A percentile compares a stretch with the other conserved stretches of the same genome.
Evolutionary conservation across 805 yeast species (phyloP).

Genomic region (Candida silvicultrix): DNA sequence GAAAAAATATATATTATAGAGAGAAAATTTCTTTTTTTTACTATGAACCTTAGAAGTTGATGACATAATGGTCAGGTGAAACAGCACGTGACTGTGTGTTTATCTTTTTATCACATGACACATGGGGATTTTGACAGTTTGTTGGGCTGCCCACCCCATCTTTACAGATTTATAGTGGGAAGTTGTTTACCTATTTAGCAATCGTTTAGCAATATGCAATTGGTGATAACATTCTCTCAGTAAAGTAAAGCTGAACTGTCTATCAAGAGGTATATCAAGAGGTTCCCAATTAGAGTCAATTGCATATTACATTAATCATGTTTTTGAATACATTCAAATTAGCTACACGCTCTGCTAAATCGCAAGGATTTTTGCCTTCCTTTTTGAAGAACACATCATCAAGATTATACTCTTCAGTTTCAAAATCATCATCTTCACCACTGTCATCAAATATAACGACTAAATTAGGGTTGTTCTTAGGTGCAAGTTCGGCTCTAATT

Average conservation of each 20-base stretch:
- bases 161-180: background rate
- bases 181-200: background rate
- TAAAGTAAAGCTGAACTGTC: too few species aligned
- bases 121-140: background rate
- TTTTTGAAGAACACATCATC: background rate
- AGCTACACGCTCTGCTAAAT: conserved; percentile 3
- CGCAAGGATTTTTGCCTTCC: background rate
- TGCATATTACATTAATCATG: too few species aligned
- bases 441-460: conserved; percentile 1
- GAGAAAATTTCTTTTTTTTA: too few species aligned
- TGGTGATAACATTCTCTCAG: too few species aligned
- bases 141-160: too few species aligned
- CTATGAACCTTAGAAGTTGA: too few species aligned
- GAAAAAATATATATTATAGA: too few species aligned
- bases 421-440: conserved; percentile 1
- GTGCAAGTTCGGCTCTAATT: conserved; percentile 16
- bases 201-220: background rate
- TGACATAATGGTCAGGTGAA: too few species aligned
- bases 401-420: background rate
- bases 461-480: conserved; percentile 16
- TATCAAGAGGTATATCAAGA: too few species aligned
- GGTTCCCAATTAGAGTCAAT: too few species aligned
- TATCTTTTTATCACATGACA: too few species aligned
- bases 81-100: too few species aligned
- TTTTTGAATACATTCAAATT: background rate